Percentiles rank a stretch among this genome's conserved stretches.
Evolutionary conservation across 495 filamentous ascomycete species (phyloP).

Genomic region (Penicillium nucicola): DNA sequence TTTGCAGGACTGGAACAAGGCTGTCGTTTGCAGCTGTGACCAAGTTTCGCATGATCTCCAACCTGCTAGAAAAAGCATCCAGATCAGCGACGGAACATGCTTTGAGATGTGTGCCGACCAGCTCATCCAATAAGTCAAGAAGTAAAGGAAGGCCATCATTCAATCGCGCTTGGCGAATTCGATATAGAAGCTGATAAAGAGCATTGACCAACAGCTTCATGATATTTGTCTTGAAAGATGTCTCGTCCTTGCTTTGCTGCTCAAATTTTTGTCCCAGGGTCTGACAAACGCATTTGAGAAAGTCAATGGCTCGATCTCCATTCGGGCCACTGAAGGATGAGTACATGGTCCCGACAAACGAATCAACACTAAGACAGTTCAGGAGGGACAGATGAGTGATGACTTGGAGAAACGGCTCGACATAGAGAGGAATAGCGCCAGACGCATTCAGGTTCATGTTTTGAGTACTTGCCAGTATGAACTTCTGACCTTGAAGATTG

Average conservation of each 20-base stretch:
- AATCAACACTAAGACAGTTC: constrained; percentile 12
- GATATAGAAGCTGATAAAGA: constrained; percentile 7
- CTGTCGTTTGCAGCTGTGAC: constrained; percentile 2
- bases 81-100: constrained; percentile 6
- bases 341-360: constrained; percentile 14
- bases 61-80: constrained; percentile 8
- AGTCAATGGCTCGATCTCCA: constrained; percentile 15
- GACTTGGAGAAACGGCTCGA: constrained; percentile 10
- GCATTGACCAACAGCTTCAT: constrained; percentile 7
- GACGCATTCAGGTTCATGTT: background rate
- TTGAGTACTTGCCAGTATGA: constrained; percentile 13
- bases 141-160: constrained; percentile 8
- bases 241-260: background rate
- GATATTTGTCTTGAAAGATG: constrained; percentile 1
- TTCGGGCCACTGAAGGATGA: constrained; percentile 8
- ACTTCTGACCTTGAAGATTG: background rate
- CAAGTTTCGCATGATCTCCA: constrained; percentile 11
- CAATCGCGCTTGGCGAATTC: constrained; percentile 9
- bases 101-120: background rate
- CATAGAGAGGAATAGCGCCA: background rate
- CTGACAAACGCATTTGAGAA: constrained; percentile 7
- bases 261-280: background rate
- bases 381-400: constrained; percentile 12
- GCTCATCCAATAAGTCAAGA: background rate
- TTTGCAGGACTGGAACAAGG: background rate